phyloP scores from a whole-genome alignment of 495 filamentous ascomycete genomes.

The Hypoxylon fuscum region DNA sequence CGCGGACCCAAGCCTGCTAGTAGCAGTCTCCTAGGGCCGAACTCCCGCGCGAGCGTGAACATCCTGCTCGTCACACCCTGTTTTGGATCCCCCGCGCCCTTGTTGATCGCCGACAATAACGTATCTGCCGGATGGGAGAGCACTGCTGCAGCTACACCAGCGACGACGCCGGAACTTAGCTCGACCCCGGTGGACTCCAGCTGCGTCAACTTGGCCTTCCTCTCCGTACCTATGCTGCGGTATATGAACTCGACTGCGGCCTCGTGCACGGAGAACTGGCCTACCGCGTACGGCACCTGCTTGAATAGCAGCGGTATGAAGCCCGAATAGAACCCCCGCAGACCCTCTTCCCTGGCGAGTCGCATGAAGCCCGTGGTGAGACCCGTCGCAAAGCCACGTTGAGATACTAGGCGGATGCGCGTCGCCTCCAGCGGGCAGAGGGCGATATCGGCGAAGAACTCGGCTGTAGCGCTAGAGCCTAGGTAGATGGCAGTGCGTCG shows the following conservation, averaged over 20 bases:
- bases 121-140: constrained; percentile 91
- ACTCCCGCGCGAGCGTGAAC: constrained; percentile 49
- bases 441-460: constrained; percentile 82
- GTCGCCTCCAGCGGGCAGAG: constrained; percentile 82
- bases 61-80: constrained; percentile 46
- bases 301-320: constrained; percentile 82
- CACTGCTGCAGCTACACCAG: constrained; percentile 86
- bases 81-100: constrained; percentile 56
- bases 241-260: constrained; percentile 48
- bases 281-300: constrained; percentile 61
- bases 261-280: constrained; percentile 50
- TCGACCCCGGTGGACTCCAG: constrained; percentile 74
- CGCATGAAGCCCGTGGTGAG: constrained; percentile 72
- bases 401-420: constrained; percentile 78
- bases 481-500: constrained; percentile 80
- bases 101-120: constrained; percentile 92
- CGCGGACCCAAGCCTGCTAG: constrained; percentile 46
- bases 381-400: constrained; percentile 73
- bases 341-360: constrained; percentile 73
- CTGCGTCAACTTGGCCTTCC: constrained; percentile 44
- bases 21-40: constrained; percentile 45
- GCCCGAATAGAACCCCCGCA: constrained; percentile 80
- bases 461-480: constrained; percentile 73
- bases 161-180: constrained; percentile 82
- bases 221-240: constrained; percentile 45